Conservation (phyloP, 768 basidiomycete species). For the Trametes coccinea region DNA sequence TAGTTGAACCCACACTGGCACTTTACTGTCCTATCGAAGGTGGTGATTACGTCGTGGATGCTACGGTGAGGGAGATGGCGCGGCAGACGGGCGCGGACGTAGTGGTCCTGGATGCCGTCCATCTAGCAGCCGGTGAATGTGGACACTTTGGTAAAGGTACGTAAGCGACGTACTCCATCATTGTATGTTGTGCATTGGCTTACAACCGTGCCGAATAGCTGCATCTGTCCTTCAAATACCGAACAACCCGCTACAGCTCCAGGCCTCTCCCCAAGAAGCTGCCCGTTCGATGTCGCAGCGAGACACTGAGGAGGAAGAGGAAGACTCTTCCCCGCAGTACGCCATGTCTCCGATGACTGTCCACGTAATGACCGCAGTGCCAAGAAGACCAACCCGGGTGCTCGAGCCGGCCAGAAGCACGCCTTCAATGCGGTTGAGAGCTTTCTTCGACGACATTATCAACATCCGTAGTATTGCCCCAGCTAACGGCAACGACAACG, state of each 20-base stretch:
- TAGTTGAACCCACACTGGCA: conserved; percentile 78
- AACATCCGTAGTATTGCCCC: conserved; percentile 46
- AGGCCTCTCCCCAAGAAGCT: conserved; percentile 30
- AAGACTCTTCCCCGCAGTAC: conserved; percentile 43
- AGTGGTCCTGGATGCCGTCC: conserved; percentile 78
- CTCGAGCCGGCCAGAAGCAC: conserved; percentile 31
- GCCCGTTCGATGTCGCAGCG: conserved; percentile 30
- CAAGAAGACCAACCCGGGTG: conserved; percentile 16
- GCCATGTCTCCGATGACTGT: conserved; percentile 47
- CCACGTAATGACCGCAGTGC: conserved; percentile 42
- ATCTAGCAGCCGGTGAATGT: conserved; percentile 86
- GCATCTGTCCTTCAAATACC: conserved; percentile 68
- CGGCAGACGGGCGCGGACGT: conserved; percentile 76
- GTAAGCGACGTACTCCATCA: conserved; percentile 3
- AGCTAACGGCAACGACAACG: conserved; percentile 29
- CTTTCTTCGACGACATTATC: conserved; percentile 77
- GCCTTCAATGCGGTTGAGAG: conserved; percentile 50
- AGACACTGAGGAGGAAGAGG: conserved; percentile 48
- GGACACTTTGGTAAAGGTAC: conserved; percentile 81
- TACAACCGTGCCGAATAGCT: conserved; percentile 42
- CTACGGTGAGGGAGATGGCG: conserved; percentile 78
- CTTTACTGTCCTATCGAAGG: conserved; percentile 89
- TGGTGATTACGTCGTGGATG: conserved; percentile 79
- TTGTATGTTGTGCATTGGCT: neutral
- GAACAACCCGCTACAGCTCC: conserved; percentile 75